These are phyloP conservation scores for Rhizophagus clarus DNA, from an alignment of 192 early-diverging fungal species.

Conservation along the genomic window DNA sequence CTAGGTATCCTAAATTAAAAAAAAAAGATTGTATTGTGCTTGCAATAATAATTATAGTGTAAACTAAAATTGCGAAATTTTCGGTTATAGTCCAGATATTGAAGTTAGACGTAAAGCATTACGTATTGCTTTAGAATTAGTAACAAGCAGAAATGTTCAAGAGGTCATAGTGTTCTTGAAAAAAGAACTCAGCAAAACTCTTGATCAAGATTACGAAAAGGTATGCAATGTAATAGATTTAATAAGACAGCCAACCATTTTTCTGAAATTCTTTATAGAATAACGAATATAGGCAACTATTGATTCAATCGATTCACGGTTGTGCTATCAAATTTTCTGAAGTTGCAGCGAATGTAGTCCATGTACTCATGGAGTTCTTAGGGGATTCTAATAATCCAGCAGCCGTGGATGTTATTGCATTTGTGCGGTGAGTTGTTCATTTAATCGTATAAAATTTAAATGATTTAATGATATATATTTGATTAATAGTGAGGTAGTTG, in stretches of 20 bases:
- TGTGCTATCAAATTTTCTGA: constrained; percentile 97
- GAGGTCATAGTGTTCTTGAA: constrained; percentile 92
- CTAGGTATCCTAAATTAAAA: constrained; percentile 47
- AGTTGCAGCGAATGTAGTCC: constrained; percentile 94
- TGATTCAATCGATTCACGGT: constrained; percentile 94
- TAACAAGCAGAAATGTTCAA: constrained; percentile 86
- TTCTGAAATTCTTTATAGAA: constrained; percentile 55
- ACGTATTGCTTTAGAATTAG: constrained; percentile 89
- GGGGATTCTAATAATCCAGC: constrained; percentile 87
- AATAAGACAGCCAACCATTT: background rate
- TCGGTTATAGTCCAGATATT: constrained; percentile 78
- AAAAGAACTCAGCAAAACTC: constrained; percentile 94
- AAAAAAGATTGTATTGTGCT: background rate
- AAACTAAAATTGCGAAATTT: constrained; percentile 10
- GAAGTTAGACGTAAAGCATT: constrained; percentile 90
- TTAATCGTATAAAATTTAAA: background rate
- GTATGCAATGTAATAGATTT: constrained; percentile 39
- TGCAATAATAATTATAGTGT: background rate
- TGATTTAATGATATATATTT: constrained; percentile 14
- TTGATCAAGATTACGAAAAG: constrained; percentile 89
- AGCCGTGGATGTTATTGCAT: constrained; percentile 94
- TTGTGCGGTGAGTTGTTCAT: constrained; percentile 71
- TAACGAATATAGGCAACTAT: constrained; percentile 89
- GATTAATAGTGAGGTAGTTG: constrained; percentile 77
- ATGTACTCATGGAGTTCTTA: constrained; percentile 94